A percentile compares a stretch with the other conserved stretches of the same genome.
phyloP scores from a whole-genome alignment of 1,284 basidiomycete species.

The Puccinia polysora region DNA sequence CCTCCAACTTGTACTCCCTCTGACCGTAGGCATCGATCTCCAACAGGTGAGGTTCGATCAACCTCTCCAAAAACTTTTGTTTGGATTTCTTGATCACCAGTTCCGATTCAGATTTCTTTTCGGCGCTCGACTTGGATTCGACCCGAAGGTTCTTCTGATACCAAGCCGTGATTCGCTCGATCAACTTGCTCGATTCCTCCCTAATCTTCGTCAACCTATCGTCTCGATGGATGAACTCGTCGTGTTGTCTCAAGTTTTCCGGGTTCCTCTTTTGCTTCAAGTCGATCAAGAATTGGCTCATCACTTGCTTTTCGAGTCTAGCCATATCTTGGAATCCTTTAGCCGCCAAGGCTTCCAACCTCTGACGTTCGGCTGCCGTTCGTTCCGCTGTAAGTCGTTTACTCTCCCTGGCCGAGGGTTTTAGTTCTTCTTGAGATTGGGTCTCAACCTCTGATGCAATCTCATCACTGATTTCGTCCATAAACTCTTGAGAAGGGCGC shows the following conservation, averaged over 20 bases:
- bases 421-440: too few species aligned
- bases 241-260: not conserved
- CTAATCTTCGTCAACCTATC: not conserved
- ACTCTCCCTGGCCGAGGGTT: too few species aligned
- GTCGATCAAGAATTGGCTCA: not conserved
- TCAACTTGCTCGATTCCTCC: not conserved
- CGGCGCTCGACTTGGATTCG: not conserved
- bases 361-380: not conserved
- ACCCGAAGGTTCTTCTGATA: not conserved
- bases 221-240: not conserved
- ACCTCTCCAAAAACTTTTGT: slow-evolving; percentile 14
- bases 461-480: too few species aligned
- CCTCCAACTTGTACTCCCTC: not conserved
- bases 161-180: not conserved
- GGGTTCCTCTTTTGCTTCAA: not conserved
- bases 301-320: not conserved
- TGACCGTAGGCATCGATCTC: not conserved
- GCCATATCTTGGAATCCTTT: not conserved
- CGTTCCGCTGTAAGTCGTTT: not conserved
- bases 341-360: not conserved
- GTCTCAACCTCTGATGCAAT: too few species aligned
- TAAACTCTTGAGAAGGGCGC: too few species aligned
- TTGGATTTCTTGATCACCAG: slow-evolving; percentile 15
- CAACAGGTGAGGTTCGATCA: not conserved
- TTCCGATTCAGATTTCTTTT: not conserved